Evolutionary conservation across 345 rosid species (phyloP), one percentile per base, ranked within the genome.

Genomic region (Brassica nigra): DNA sequence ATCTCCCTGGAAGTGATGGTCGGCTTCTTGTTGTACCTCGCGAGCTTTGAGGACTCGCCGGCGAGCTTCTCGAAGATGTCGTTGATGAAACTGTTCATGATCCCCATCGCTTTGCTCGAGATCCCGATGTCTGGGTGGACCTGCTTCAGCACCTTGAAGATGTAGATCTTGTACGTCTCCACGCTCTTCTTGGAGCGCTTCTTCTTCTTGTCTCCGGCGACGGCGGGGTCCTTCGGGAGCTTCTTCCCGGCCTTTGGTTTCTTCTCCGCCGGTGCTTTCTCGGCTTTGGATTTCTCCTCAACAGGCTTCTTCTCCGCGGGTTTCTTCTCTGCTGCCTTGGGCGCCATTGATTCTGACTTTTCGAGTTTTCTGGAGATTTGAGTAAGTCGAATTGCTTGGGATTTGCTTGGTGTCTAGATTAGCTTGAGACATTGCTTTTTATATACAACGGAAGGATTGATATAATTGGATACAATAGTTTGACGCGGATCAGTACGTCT

Each of bases 81-180:
- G 61, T 88, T 90, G 73, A 90, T 87, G 84, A 90, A 90, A 70
- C 90, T 86, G 85, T 90, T 90, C 95, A 90, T 90, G 61, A 90
- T 89, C 1, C 95, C 95, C 95, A 90, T 90, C 0, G 95, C 92
- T 78, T 90, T 88, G 83, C 88, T 85, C 0, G 91, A 88, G 83
- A 88, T 84, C 4, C 91, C 91, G 64, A 88, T 88, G 52, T 88
- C 91, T 0, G 91, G 91, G 30, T 88, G 91, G 1, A 88, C 91
- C 31, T 88, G 91, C 76, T 88, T 88, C 15, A 88, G 47, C 1
- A 88, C 91, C 85, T 88, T 90, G 83, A 90, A 90, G 76, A 90
- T 90, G 82, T 90, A 92, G 84, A 90, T 92, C 92, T 92, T 92
- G 90, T 92, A 92, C 0, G 97, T 90, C 89, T 90, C 96, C 0